Base-by-base conservation (phyloP, 2,329 filamentous ascomycete species). In the Ascochyta fabae region DNA sequence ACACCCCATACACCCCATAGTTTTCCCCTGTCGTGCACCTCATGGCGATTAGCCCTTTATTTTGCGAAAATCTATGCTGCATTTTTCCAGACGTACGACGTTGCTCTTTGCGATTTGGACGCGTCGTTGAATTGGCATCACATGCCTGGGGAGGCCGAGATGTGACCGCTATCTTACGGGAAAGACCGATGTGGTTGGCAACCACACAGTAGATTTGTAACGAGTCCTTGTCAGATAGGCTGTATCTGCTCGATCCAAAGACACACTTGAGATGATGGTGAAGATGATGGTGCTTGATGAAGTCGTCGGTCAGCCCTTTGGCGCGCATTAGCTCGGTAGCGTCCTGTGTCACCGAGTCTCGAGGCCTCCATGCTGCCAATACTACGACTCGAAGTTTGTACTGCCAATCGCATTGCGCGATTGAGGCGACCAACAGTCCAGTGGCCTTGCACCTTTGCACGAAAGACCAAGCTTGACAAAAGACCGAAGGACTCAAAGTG, bases 281-380 rank as follows among this genome's bases (percentile, higher is more conserved):
- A 42, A 19, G 43, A 29, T 46, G 51, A 42, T 24, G 31, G 7
- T 35, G 22, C 27, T 22, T 23, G 24, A 26, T 38, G 27, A 23
- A 38, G 42, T 42, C 23, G 36, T 41, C 42, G 46, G 46, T 36
- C 46, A 35, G 45, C 51, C 24, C 41, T 29, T 48, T 36, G 51
- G 38, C 38, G 44, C 31, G 38, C 31, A 45, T 41, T 55, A 55
- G 47, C 41, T 29, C n/a, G 16, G 33, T 55, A 55, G 53, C 41
- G 52, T 36, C 31, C 34, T 26, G 22, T 33, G 40, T 33, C 34
- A 48, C 38, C 29, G 29, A 40, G 22, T 16, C 23, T 40, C 46
- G 16, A 36, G 24, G 26, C 16, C 12, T 48, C 45, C 35, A 42
- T 41, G 38, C 26, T 39, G 40, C 45, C 27, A 39, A 36, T 6